Conservation (phyloP, 1,284 basidiomycete genomes). For the Termitomyces sp. region DNA sequence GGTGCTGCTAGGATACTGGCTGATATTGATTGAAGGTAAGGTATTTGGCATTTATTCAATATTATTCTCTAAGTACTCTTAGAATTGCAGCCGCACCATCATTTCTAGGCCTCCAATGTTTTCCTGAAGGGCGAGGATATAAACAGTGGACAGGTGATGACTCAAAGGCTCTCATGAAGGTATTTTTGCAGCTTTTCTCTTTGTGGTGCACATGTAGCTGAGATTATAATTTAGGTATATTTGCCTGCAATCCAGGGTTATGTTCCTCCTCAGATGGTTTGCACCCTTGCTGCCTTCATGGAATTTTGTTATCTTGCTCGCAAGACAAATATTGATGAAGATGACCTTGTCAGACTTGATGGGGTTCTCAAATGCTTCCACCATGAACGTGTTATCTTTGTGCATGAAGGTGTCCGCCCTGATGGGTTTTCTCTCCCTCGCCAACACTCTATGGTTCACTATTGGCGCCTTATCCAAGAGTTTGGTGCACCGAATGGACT, state of each 20-base stretch:
- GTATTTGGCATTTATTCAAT: no score
- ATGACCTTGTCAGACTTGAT: neutral
- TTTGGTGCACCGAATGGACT: no score
- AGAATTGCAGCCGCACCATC: neutral
- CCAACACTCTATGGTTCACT: neutral
- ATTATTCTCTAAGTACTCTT: no score
- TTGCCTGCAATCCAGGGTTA: neutral
- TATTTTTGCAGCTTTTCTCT: neutral
- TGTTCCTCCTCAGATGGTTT: neutral
- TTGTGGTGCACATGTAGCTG: neutral
- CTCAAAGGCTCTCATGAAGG: conserved; percentile 19
- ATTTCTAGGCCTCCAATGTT: neutral
- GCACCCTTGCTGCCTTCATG: neutral
- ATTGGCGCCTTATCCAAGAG: conserved; percentile 9
- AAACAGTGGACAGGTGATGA: conserved; percentile 30
- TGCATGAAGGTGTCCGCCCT: conserved; percentile 20
- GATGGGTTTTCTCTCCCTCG: neutral
- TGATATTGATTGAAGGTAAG: no score
- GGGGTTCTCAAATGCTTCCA: neutral
- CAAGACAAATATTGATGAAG: neutral
- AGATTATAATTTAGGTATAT: neutral
- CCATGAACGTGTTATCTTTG: neutral
- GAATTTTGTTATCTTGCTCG: neutral
- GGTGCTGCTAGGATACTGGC: no score
- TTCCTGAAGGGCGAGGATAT: conserved; percentile 11